Conservation (phyloP, 306 rosid genomes). For the Quercus alba region DNA sequence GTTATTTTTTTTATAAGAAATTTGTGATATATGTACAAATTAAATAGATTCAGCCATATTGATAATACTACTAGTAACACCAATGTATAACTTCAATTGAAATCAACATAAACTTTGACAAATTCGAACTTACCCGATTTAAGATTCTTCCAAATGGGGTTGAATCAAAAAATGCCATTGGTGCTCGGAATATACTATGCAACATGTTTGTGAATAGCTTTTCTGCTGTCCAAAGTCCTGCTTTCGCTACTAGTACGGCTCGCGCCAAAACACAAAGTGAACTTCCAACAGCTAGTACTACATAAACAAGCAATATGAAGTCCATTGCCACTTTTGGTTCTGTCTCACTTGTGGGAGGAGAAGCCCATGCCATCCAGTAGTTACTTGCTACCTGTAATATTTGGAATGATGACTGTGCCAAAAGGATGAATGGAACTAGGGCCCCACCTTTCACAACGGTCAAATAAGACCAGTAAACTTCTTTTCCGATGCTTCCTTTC, state of each 20-base stretch:
- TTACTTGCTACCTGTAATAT: slow-evolving; percentile 83
- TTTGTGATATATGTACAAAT: neutral
- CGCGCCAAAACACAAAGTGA: slow-evolving; percentile 64
- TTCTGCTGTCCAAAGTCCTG: slow-evolving; percentile 81
- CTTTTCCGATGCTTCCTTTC: slow-evolving; percentile 87
- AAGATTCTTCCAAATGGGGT: slow-evolving; percentile 98
- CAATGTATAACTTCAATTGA: neutral
- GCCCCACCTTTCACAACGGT: slow-evolving; percentile 69
- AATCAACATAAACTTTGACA: neutral
- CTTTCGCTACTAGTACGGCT: slow-evolving; percentile 49
- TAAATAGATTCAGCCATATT: neutral
- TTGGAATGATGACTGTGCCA: slow-evolving; percentile 89
- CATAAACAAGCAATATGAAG: slow-evolving; percentile 54
- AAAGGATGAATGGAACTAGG: slow-evolving; percentile 67
- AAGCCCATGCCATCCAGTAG: slow-evolving; percentile 98
- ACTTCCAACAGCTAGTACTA: slow-evolving; percentile 68
- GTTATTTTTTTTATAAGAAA: neutral
- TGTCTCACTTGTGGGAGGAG: slow-evolving; percentile 64
- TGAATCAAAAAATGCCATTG: slow-evolving; percentile 93
- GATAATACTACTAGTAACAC: neutral
- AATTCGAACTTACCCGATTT: slow-evolving; percentile 61
- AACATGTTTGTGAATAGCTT: slow-evolving; percentile 74
- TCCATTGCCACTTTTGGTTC: slow-evolving; percentile 49
- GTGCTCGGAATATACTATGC: slow-evolving; percentile 69
- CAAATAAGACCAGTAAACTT: slow-evolving; percentile 78